Percentiles rank a stretch among this genome's conserved stretches.
Conservation (phyloP, 1,284 basidiomycete genomes). For the Chondrostereum purpureum region DNA sequence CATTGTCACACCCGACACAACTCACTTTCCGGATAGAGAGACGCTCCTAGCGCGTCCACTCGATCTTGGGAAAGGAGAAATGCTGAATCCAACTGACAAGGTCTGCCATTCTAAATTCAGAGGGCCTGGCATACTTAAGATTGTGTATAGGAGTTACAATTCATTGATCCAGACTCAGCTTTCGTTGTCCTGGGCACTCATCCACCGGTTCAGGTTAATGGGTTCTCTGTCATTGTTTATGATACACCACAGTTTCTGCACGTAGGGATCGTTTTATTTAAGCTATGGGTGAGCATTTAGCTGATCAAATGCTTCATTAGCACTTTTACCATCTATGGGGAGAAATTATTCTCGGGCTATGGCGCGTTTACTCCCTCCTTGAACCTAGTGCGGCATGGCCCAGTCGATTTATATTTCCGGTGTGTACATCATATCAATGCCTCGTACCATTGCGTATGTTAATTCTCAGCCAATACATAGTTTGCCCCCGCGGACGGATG, state of each 20-base stretch:
- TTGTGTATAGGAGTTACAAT: constrained; percentile 25
- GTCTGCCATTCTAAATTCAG: constrained; percentile 16
- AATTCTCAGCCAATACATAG: too few species aligned
- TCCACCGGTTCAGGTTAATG: constrained; percentile 22
- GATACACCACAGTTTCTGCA: constrained; percentile 30
- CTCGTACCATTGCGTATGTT: not conserved
- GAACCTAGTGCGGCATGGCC: constrained; percentile 17
- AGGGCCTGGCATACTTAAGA: constrained; percentile 18
- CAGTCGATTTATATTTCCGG: constrained; percentile 28
- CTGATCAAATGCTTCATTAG: constrained; percentile 17
- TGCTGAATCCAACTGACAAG: constrained; percentile 13
- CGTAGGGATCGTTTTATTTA: constrained; percentile 16
- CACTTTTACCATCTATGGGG: constrained; percentile 42
- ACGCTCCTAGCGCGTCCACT: constrained; percentile 18
- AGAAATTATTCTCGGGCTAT: constrained; percentile 33
- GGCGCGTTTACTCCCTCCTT: constrained; percentile 25
- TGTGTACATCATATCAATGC: constrained; percentile 16
- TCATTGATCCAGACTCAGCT: constrained; percentile 23
- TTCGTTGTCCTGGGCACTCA: constrained; percentile 22
- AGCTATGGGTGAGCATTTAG: not conserved
- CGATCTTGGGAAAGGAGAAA: constrained; percentile 8
- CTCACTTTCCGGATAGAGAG: constrained; percentile 15
- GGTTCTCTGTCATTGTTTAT: constrained; percentile 27
- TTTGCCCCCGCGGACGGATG: too few species aligned
- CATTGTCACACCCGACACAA: constrained; percentile 17